A percentile compares a stretch with the other conserved stretches of the same genome.
These are phyloP conservation scores for Arbutus unedo DNA, from an alignment of 148 eudicot genomes.

Conservation along the genomic window DNA sequence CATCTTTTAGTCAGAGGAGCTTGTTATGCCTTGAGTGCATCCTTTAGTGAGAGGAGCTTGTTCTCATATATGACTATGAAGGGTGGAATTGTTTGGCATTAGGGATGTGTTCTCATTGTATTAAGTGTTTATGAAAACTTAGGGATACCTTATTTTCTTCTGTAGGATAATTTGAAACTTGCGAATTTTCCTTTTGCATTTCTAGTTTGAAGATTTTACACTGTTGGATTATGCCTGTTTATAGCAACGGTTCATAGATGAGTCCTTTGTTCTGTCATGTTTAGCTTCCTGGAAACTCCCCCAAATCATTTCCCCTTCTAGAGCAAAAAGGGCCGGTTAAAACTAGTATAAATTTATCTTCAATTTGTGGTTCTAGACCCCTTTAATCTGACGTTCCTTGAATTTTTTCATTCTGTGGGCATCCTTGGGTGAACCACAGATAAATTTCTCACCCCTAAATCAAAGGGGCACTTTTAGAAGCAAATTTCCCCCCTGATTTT, in stretches of 20 bases:
- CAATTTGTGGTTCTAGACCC: background rate
- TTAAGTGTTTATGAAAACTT: background rate
- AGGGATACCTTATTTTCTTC: slow-evolving; percentile 1
- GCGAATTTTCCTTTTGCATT: background rate
- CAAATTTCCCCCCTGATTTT: background rate
- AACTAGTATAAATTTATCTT: background rate
- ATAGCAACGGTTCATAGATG: slow-evolving; percentile 2
- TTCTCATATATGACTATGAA: background rate
- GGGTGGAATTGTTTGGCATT: background rate
- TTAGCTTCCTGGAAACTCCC: slow-evolving; percentile 10
- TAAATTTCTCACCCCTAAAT: background rate
- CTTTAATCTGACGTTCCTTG: background rate
- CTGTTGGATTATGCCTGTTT: slow-evolving; percentile 5
- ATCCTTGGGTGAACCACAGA: slow-evolving; percentile 3
- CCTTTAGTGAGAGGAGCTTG: background rate
- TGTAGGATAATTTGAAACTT: background rate
- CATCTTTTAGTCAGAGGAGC: background rate
- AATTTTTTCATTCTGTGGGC: background rate
- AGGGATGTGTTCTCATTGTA: background rate
- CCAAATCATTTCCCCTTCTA: slow-evolving; percentile 8
- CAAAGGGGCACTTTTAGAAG: background rate
- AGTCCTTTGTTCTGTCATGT: slow-evolving; percentile 3
- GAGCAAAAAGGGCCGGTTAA: background rate
- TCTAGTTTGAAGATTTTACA: slow-evolving; percentile 1
- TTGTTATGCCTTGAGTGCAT: background rate